phyloP scores from a whole-genome alignment of 805 yeast genomes.

The Kluyveromyces aestuarii region DNA sequence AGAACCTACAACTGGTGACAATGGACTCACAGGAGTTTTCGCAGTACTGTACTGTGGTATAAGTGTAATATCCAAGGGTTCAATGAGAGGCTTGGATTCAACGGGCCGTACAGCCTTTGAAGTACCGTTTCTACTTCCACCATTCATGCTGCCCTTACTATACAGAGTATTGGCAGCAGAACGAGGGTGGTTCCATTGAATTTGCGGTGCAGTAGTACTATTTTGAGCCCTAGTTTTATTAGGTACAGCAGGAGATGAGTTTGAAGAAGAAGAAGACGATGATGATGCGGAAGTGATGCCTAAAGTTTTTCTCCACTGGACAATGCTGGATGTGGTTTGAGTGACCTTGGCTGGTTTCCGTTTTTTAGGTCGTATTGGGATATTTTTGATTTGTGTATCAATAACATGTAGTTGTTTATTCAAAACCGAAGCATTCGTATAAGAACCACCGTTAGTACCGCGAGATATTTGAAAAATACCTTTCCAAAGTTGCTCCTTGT shows the following conservation, averaged over 20 bases:
- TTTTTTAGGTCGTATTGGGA: constrained; percentile 22
- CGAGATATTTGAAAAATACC: constrained; percentile 51
- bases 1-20: background rate
- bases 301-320: constrained; percentile 29
- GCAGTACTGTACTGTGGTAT: background rate
- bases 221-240: too few species aligned
- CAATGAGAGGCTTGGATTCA: background rate
- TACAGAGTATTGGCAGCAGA: too few species aligned
- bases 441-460: constrained; percentile 21
- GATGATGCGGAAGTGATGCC: constrained; percentile 12
- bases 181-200: too few species aligned
- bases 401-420: constrained; percentile 21
- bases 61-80: background rate
- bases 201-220: too few species aligned
- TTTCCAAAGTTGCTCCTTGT: constrained; percentile 62
- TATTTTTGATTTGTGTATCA: constrained; percentile 21
- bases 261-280: background rate
- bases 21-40: background rate
- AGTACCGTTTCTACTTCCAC: too few species aligned
- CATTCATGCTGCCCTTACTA: too few species aligned
- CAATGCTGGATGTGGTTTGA: constrained; percentile 28
- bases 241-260: background rate
- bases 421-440: background rate
- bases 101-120: background rate
- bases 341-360: constrained; percentile 23